Evolutionary conservation across 208 protist genomes (phyloP).

Genomic region (Crithidia thermophila): DNA sequence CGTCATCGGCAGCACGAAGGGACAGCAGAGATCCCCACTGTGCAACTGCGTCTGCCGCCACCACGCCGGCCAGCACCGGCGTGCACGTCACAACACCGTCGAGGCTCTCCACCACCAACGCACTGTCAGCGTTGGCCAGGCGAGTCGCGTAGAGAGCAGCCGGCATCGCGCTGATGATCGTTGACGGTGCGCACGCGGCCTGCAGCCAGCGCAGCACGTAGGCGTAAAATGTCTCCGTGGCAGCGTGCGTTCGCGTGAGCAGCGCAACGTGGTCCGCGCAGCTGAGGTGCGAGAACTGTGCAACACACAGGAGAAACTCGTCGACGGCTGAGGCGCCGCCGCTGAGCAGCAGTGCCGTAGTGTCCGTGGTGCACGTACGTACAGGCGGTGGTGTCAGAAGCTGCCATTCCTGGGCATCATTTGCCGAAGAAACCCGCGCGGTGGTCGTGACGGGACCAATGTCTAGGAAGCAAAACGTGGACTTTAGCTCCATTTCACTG

Average conservation of each 20-base stretch:
- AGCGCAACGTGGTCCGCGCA: neutral
- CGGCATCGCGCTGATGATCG: neutral
- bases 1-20: too few relatives aligned
- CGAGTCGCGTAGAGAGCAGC: neutral
- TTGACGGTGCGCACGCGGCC: neutral
- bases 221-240: neutral
- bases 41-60: neutral
- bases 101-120: constrained; percentile 15
- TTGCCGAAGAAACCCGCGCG: neutral
- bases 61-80: constrained; percentile 12
- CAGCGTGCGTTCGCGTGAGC: neutral
- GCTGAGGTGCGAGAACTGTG: neutral
- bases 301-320: neutral
- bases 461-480: constrained; percentile 1
- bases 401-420: constrained; percentile 1
- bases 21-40: too few relatives aligned
- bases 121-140: neutral
- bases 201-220: constrained; percentile 29
- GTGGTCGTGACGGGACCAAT: neutral
- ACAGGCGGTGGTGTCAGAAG: neutral
- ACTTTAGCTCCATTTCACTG: neutral
- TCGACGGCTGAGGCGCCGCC: neutral
- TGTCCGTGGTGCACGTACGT: neutral
- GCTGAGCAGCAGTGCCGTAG: neutral
- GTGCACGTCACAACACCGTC: neutral